Evolutionary conservation across 2,329 filamentous ascomycete genomes (phyloP).

Genomic region (Pyrenochaeta sp.): DNA sequence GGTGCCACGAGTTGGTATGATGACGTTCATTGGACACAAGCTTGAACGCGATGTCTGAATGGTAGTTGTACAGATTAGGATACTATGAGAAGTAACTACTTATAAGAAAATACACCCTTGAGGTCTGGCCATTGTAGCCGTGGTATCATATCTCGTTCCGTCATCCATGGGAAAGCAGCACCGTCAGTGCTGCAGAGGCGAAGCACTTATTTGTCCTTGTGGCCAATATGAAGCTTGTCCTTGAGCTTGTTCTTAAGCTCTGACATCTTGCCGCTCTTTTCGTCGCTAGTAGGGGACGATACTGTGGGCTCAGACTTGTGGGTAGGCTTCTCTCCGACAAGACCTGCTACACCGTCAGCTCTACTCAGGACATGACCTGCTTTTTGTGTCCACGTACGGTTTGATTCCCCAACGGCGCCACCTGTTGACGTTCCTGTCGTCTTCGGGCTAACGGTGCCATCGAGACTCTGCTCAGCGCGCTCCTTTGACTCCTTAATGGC

Average conservation of each 20-base stretch:
- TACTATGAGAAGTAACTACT: slow-evolving; percentile 6
- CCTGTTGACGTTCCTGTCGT: slow-evolving; percentile 60
- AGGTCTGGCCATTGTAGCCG: slow-evolving; percentile 13
- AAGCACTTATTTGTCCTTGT: slow-evolving; percentile 39
- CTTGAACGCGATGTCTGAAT: neutral
- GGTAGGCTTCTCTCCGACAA: slow-evolving; percentile 64
- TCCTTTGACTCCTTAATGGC: slow-evolving; percentile 20
- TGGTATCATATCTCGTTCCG: slow-evolving; percentile 36
- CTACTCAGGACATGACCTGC: slow-evolving; percentile 28
- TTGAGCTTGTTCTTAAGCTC: slow-evolving; percentile 70
- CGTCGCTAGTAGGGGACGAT: slow-evolving; percentile 22
- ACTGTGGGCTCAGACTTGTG: slow-evolving; percentile 43
- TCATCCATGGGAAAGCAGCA: slow-evolving; percentile 6
- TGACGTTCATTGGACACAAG: slow-evolving; percentile 27
- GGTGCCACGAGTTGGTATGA: slow-evolving; percentile 23
- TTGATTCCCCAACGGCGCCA: slow-evolving; percentile 63
- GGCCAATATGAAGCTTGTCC: slow-evolving; percentile 68
- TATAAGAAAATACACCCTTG: slow-evolving; percentile 9
- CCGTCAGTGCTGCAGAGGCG: neutral
- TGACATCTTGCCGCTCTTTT: slow-evolving; percentile 57
- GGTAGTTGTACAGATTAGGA: slow-evolving; percentile 7
- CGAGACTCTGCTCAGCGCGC: slow-evolving; percentile 20
- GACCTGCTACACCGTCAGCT: slow-evolving; percentile 55
- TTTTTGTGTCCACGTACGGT: slow-evolving; percentile 43
- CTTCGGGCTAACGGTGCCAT: neutral